Base-by-base conservation (phyloP, 139 green algal genomes). In the Volvox africanus region DNA sequence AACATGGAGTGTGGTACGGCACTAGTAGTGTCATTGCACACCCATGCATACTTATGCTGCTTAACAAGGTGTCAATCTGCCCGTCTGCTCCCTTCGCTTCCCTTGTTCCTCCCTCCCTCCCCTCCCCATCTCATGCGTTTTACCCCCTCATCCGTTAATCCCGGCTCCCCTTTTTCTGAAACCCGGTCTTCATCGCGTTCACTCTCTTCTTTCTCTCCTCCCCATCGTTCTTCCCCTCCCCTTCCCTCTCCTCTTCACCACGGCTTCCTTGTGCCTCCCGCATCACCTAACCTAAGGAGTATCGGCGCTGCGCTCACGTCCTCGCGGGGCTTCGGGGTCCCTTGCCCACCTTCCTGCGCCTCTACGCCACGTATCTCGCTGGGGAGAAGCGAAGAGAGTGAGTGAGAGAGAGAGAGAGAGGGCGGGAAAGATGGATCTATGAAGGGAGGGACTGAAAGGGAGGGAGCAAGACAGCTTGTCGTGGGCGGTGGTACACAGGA, bases 371-470 rank as follows among this genome's bases (percentile, higher is more conserved):
- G 0, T 99, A 98, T 71, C 94, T 99, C 30, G 96, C 97, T 28
- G 97, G 97, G 16, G 97, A 99, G 92, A 97, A 97, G 93, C 93
- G 94, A 0, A 97, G 95, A 91, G 94, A 99, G 97, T 94, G 94
- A 98, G 97, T 86, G 35, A 17, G 0, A n/a, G 44, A 32, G n/a
- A n/a, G n/a, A n/a, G n/a, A n/a, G n/a, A n/a, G n/a, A n/a, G n/a
- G n/a, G n/a, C n/a, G 20, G 81, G 37, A 55, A 55, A 55, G 44
- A 68, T 1, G 78, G 37, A 28, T 24, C 26, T 32, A 28, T 33
- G 32, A 55, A 30, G 17, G 30, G 76, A 55, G 76, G 12, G 32
- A 3, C 73, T 14, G 44, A 9, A 9, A 55, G 44, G 44, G 44
- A 55, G 44, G 44, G 44, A 55, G 44, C 44, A 55, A 55, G 44